Conservation (phyloP, 768 basidiomycete species). For the Suillus alpinus region DNA sequence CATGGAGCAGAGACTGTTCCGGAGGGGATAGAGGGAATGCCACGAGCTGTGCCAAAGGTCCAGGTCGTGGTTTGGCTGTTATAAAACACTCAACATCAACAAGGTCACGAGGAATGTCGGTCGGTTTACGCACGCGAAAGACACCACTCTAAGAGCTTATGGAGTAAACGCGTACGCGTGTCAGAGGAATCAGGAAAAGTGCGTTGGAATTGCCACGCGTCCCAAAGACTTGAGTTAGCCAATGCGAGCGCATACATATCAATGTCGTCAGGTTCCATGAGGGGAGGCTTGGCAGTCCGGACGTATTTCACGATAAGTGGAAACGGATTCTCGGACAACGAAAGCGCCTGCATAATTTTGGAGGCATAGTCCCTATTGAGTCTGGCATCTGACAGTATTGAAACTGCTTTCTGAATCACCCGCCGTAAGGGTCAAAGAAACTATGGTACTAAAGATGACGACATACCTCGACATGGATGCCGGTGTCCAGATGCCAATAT, state of each 20-base stretch:
- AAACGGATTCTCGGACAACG: slow-evolving; percentile 39
- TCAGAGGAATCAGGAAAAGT: slow-evolving; percentile 61
- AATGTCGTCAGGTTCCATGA: slow-evolving; percentile 68
- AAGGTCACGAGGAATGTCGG: background rate
- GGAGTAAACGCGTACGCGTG: slow-evolving; percentile 52
- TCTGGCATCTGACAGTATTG: slow-evolving; percentile 70
- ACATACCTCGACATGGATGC: slow-evolving; percentile 62
- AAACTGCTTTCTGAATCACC: slow-evolving; percentile 58
- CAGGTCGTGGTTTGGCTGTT: slow-evolving; percentile 57
- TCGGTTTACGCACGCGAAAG: slow-evolving; percentile 55
- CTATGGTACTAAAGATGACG: background rate
- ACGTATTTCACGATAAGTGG: slow-evolving; percentile 70
- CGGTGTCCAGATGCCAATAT: slow-evolving; percentile 80
- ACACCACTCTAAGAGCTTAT: slow-evolving; percentile 64
- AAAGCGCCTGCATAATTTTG: slow-evolving; percentile 67
- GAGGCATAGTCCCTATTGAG: slow-evolving; percentile 75
- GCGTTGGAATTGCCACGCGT: slow-evolving; percentile 76
- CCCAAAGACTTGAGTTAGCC: slow-evolving; percentile 57
- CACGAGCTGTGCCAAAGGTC: slow-evolving; percentile 59
- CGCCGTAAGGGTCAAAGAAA: background rate
- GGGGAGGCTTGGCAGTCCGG: slow-evolving; percentile 68
- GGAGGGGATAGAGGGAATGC: slow-evolving; percentile 61
- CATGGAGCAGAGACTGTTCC: slow-evolving; percentile 58
- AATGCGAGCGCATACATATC: slow-evolving; percentile 69
- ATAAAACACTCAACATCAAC: slow-evolving; percentile 6